Evolutionary conservation across 2,329 filamentous ascomycete species (phyloP), one percentile per base, ranked within the genome.

Genomic region (Apiospora koreana): DNA sequence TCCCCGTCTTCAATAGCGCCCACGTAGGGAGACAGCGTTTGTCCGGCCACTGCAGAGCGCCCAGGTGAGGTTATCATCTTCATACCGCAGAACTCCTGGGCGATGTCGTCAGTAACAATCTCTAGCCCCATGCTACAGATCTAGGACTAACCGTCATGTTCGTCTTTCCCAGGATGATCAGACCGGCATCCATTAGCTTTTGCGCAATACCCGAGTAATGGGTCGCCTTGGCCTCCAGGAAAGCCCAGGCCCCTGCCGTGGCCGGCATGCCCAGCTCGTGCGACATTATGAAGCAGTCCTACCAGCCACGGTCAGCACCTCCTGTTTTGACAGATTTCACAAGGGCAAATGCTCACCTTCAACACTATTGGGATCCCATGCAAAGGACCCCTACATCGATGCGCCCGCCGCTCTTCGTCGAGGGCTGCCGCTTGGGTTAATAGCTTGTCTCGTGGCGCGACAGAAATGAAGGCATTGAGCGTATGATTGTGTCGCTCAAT

Each of bases 151-250:
- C 74, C 28, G 75, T 75, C 68, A 77, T 73, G 43, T 78, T 78
- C 3, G 71, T 72, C 62, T 77, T 76, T 21, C 73, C 76, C 35
- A 78, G 48, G 48, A 78, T 72, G 64, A 79, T 77, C 28, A 76
- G 38, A 2, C 73, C 75, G 1, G 69, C 71, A 54, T 75, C 71
- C 69, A 74, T 62, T 28, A 77, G 62, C 54, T 71, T 62, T 38
- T 50, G 65, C 2, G 21, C 68, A 8, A 72, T 5, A 3, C 64
- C 46, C 6, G 54, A 35, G 28, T 70, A 70, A 28, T 54, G 31
- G 43, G 64, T 43, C 50, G 72, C 45, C 50, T 70, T 65, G 18
- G 68, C 16, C 45, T n/a, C 67, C 14, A 69, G 48, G 16, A 75
- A 74, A 5, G 69, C 73, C 35, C 48, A 67, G 7, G 69, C 69